phyloP scores from a whole-genome alignment of 1,284 basidiomycete species.

The Austropuccinia psidii region DNA sequence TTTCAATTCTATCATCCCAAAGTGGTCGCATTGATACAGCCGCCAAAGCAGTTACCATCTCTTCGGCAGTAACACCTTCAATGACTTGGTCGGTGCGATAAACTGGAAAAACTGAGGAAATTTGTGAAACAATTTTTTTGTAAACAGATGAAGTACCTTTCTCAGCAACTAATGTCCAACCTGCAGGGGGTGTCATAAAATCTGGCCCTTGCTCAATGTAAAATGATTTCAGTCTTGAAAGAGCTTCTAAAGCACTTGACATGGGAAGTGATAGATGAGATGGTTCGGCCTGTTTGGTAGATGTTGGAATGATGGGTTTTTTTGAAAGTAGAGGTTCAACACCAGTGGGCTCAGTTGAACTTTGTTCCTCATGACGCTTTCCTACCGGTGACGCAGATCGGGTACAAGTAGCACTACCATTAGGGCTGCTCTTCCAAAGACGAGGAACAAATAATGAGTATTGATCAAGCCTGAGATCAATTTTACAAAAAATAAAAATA shows the following conservation, averaged over 20 bases:
- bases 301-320: background rate
- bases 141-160: slow-evolving; percentile 69
- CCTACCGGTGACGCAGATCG: slow-evolving; percentile 5
- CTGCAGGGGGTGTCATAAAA: slow-evolving; percentile 53
- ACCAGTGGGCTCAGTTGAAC: background rate
- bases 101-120: slow-evolving; percentile 74
- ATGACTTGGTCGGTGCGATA: slow-evolving; percentile 86
- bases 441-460: slow-evolving; percentile 33
- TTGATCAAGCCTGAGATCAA: slow-evolving; percentile 30
- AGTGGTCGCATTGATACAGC: slow-evolving; percentile 64
- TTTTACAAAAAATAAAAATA: background rate
- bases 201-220: slow-evolving; percentile 56
- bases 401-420: background rate
- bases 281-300: too few species aligned
- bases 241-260: slow-evolving; percentile 68
- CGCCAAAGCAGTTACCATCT: slow-evolving; percentile 63
- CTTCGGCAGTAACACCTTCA: slow-evolving; percentile 88
- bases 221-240: slow-evolving; percentile 68
- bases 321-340: background rate
- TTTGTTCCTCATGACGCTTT: background rate
- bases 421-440: slow-evolving; percentile 19
- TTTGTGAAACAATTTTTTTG: slow-evolving; percentile 63
- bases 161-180: slow-evolving; percentile 74
- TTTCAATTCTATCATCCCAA: slow-evolving; percentile 79
- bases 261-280: slow-evolving; percentile 59